Evolutionary conservation across 805 yeast genomes (phyloP).

Genomic region (Debaryomyces prosopidis): DNA sequence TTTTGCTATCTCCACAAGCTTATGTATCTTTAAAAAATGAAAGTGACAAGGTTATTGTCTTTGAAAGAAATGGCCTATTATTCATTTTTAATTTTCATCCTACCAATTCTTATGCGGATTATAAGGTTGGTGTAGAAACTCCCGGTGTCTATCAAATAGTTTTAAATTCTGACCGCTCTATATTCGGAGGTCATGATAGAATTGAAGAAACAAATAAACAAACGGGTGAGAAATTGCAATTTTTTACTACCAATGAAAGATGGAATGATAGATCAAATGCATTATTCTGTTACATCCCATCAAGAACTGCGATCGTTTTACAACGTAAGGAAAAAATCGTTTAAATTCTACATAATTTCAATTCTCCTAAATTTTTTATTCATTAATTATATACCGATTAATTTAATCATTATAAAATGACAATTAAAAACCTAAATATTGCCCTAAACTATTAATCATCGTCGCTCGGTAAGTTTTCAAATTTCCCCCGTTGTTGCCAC

Average conservation of each 20-base stretch:
- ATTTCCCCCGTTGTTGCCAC: constrained; percentile 35
- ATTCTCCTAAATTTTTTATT: background rate
- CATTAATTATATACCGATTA: background rate
- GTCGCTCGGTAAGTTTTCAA: constrained; percentile 17
- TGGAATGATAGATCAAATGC: constrained; percentile 85
- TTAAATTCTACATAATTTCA: background rate
- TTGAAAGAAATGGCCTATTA: constrained; percentile 81
- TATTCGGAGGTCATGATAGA: constrained; percentile 82
- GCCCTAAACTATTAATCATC: background rate
- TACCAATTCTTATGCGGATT: constrained; percentile 76
- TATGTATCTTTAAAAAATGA: constrained; percentile 88
- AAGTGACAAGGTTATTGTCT: constrained; percentile 82
- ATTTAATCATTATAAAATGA: background rate
- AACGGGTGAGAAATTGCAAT: constrained; percentile 41
- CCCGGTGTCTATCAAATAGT: constrained; percentile 77
- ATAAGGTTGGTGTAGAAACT: constrained; percentile 83
- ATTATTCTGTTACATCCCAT: constrained; percentile 79
- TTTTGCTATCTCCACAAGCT: constrained; percentile 71
- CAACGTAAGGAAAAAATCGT: constrained; percentile 27
- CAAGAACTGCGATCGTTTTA: constrained; percentile 52
- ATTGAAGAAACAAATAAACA: constrained; percentile 46
- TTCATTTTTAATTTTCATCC: constrained; percentile 93
- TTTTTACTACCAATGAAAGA: constrained; percentile 66
- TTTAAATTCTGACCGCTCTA: constrained; percentile 67
- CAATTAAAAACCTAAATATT: background rate